Evolutionary conservation across 106 monocot species (phyloP).

Genomic region (Platanthera guangdongensis): DNA sequence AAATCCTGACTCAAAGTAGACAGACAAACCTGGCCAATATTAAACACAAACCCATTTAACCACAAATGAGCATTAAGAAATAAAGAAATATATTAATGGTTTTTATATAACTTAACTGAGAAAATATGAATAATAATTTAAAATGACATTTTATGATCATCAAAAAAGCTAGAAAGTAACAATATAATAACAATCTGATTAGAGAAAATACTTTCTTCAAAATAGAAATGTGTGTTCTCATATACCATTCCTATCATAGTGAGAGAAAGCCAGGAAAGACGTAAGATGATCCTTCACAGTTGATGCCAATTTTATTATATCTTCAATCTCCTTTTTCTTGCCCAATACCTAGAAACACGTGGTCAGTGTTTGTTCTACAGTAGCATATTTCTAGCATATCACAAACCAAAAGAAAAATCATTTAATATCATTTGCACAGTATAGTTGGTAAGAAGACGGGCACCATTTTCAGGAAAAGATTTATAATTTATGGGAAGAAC

Average conservation of each 20-base stretch:
- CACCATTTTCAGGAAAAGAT: too few species aligned
- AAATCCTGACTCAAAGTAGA: constrained; percentile 63
- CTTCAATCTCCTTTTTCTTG: constrained; percentile 69
- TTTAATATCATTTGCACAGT: too few species aligned
- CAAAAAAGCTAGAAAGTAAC: background rate
- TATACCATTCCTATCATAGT: constrained; percentile 70
- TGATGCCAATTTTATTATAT: constrained; percentile 54
- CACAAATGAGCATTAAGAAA: background rate
- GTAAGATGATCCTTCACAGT: constrained; percentile 65
- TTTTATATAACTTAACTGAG: background rate
- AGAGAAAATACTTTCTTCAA: background rate
- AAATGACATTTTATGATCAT: too few species aligned
- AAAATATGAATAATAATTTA: too few species aligned
- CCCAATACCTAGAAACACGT: constrained; percentile 43
- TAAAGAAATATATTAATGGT: background rate
- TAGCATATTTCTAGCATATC: background rate
- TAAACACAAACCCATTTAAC: background rate
- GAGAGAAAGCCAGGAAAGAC: constrained; percentile 50
- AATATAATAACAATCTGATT: background rate
- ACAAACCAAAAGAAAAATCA: background rate
- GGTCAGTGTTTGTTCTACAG: background rate
- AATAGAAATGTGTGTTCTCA: background rate
- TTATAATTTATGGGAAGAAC: too few species aligned
- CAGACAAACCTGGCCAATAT: constrained; percentile 44
- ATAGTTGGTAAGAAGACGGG: too few species aligned